Percentiles rank a stretch among this genome's conserved stretches.
phyloP scores from a whole-genome alignment of 257 asterid genomes.

The Petunia axillaris region DNA sequence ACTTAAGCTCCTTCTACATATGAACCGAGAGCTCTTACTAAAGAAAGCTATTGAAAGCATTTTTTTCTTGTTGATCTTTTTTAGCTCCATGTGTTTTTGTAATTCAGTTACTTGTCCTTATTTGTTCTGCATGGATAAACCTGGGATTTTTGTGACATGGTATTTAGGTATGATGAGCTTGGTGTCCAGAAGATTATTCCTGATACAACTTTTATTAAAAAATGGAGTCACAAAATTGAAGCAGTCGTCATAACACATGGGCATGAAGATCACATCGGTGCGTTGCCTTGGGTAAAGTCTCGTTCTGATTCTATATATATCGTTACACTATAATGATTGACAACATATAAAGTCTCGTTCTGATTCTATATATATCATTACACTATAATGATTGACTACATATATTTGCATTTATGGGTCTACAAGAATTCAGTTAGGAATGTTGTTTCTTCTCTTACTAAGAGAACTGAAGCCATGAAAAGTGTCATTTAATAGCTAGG shows the following conservation, averaged over 20 bases:
- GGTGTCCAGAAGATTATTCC: slow-evolving; percentile 99
- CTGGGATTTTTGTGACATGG: slow-evolving; percentile 26
- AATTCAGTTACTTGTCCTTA: neutral
- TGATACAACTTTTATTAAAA: slow-evolving; percentile 87
- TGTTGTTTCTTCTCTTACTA: too few relatives aligned
- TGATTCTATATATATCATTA: slow-evolving; percentile 28
- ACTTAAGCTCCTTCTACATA: too few relatives aligned
- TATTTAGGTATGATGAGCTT: slow-evolving; percentile 78
- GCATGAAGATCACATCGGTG: slow-evolving; percentile 99
- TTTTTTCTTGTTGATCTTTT: neutral
- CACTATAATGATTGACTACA: slow-evolving; percentile 3
- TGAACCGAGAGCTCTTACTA: too few relatives aligned
- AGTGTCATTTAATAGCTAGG: too few relatives aligned
- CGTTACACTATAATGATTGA: neutral
- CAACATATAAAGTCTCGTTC: slow-evolving; percentile 54
- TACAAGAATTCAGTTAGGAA: too few relatives aligned
- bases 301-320: slow-evolving; percentile 39
- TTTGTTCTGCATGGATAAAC: neutral
- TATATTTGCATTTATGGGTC: slow-evolving; percentile 12
- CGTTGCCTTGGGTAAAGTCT: slow-evolving; percentile 99
- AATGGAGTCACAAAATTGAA: slow-evolving; percentile 99
- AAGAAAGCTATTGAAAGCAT: too few relatives aligned
- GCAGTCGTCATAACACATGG: slow-evolving; percentile 99
- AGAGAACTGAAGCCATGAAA: too few relatives aligned
- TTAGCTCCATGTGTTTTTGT: neutral